Conservation (phyloP, 2,329 filamentous ascomycete genomes). For the Monosporascus sp. region DNA sequence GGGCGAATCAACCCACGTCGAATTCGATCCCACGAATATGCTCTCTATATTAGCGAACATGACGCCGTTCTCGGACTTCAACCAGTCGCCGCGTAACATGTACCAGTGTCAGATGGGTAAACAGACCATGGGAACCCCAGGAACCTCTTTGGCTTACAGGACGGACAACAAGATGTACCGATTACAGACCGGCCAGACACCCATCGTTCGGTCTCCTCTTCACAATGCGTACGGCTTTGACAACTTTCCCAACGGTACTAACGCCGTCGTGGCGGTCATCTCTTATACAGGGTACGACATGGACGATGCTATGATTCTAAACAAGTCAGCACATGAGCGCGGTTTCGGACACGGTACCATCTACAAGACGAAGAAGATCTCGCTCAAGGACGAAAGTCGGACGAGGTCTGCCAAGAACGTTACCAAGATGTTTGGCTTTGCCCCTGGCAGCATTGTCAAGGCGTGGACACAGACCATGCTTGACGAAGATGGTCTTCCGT, state of each 20-base stretch:
- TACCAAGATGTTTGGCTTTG: conserved; percentile 85
- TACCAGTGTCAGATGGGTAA: conserved; percentile 99
- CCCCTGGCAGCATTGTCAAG: conserved; percentile 68
- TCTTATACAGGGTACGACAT: conserved; percentile 99
- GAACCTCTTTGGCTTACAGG: conserved; percentile 75
- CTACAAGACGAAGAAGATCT: conserved; percentile 94
- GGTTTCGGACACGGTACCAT: conserved; percentile 95
- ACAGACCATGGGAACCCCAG: conserved; percentile 97
- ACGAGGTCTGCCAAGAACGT: conserved; percentile 63
- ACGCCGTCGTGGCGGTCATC: conserved; percentile 94
- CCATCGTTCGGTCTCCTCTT: conserved; percentile 83
- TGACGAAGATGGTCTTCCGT: conserved; percentile 82
- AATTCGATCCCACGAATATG: conserved; percentile 92
- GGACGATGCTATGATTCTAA: conserved; percentile 99
- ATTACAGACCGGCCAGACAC: conserved; percentile 92
- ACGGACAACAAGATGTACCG: conserved; percentile 98
- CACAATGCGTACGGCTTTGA: conserved; percentile 96
- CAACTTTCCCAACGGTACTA: conserved; percentile 96
- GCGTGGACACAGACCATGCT: conserved; percentile 66
- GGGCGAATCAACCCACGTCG: conserved; percentile 89
- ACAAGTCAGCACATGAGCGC: conserved; percentile 93
- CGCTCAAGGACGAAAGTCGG: conserved; percentile 73
- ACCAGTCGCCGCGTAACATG: conserved; percentile 98
- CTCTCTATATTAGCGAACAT: conserved; percentile 97
- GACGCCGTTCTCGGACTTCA: conserved; percentile 98